A percentile compares a stretch with the other conserved stretches of the same genome.
Conservation (phyloP, 2,329 filamentous ascomycete species). For the Fusarium hostae region DNA sequence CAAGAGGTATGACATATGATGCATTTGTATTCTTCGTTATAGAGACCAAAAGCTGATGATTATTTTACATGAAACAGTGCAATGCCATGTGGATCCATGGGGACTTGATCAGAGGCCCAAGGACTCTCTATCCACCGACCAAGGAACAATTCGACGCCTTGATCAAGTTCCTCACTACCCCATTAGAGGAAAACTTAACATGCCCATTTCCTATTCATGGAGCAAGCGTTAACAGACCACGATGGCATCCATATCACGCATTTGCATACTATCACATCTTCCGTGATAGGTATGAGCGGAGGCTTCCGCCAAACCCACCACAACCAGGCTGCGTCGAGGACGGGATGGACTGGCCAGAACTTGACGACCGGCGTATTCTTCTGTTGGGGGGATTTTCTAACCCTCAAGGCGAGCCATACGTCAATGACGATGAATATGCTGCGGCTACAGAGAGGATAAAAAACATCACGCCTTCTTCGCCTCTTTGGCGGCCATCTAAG, state of each 20-base stretch:
- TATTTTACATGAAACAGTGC: not conserved
- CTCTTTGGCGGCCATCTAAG: not conserved
- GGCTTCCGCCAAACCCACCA: not conserved
- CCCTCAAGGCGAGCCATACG: not conserved
- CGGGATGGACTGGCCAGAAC: slow-evolving; percentile 16
- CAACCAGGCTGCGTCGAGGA: not conserved
- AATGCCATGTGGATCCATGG: slow-evolving; percentile 24
- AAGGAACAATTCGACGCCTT: slow-evolving; percentile 8
- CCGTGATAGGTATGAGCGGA: slow-evolving; percentile 16
- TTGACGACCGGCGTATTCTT: not conserved
- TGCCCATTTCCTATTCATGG: slow-evolving; percentile 20
- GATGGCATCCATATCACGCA: slow-evolving; percentile 25
- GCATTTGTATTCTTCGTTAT: rapidly evolving
- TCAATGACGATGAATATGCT: not conserved
- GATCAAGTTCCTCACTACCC: not conserved
- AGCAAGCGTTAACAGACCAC: slow-evolving; percentile 5
- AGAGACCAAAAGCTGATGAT: rapidly evolving
- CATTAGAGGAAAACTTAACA: rapidly evolving
- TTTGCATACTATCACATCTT: slow-evolving; percentile 26
- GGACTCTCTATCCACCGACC: slow-evolving; percentile 23
- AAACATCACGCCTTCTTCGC: not conserved
- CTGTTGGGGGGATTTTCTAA: not conserved
- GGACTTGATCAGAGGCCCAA: not conserved
- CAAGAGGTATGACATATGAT: not conserved
- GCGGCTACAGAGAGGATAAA: slow-evolving; percentile 5